Evolutionary conservation across 1,284 basidiomycete species (phyloP).

Genomic region (Cutaneotrichosporon dermatis): DNA sequence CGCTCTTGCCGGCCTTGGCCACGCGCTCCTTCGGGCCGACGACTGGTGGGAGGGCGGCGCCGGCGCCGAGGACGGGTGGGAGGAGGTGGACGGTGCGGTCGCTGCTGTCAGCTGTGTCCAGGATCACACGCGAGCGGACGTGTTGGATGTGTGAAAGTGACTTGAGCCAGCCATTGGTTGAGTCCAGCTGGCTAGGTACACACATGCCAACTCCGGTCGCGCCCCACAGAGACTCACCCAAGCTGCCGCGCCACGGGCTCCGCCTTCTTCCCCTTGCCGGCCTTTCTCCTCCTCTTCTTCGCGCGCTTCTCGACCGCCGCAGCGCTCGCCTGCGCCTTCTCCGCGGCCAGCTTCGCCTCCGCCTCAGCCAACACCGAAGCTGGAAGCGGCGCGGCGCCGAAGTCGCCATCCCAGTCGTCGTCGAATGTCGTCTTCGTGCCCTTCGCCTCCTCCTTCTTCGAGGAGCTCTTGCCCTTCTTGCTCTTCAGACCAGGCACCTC

Average conservation of each 20-base stretch:
- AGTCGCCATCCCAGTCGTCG: slow-evolving; percentile 1
- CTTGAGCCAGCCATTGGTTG: no score
- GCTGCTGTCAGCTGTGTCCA: slow-evolving; percentile 4
- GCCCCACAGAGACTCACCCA: slow-evolving; percentile 1
- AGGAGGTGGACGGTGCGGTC: slow-evolving; percentile 23
- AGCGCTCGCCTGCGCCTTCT: neutral
- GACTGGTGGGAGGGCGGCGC: slow-evolving; percentile 26
- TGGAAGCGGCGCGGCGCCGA: slow-evolving; percentile 15
- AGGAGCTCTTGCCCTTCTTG: neutral
- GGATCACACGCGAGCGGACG: no score
- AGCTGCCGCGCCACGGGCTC: slow-evolving; percentile 7
- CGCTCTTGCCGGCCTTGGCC: neutral
- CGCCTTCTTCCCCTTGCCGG: slow-evolving; percentile 11
- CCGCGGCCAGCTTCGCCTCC: slow-evolving; percentile 7
- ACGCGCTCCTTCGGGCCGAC: slow-evolving; percentile 17
- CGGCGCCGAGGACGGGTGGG: slow-evolving; percentile 14
- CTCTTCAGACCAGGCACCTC: slow-evolving; percentile 11
- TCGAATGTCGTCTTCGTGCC: slow-evolving; percentile 6
- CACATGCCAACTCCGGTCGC: no score
- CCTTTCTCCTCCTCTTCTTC: slow-evolving; percentile 9
- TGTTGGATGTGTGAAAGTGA: no score
- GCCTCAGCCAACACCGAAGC: slow-evolving; percentile 12
- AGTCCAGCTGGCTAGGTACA: no score
- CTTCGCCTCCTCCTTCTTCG: neutral
- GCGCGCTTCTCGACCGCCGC: slow-evolving; percentile 1